Conservation (phyloP, 2,329 filamentous ascomycete species). For the Talaromyces funiculosus region DNA sequence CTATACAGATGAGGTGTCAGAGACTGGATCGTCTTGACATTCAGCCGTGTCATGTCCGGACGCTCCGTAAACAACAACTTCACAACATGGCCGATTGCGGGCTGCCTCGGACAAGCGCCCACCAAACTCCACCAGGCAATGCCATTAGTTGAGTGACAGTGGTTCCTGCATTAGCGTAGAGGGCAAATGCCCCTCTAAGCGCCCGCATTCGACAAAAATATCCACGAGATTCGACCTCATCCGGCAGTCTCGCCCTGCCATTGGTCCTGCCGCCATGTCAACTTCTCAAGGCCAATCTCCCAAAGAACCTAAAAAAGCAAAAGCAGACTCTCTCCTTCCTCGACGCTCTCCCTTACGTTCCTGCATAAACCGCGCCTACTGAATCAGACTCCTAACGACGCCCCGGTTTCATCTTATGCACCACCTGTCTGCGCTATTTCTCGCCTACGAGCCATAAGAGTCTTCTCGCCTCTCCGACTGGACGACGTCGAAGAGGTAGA, state of each 20-base stretch:
- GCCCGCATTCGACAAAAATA: slow-evolving; percentile 8
- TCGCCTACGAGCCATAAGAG: neutral
- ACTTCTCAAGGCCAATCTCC: neutral
- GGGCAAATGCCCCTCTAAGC: slow-evolving; percentile 6
- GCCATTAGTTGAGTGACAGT: neutral
- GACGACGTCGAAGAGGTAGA: neutral
- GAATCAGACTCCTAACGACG: slow-evolving; percentile 1
- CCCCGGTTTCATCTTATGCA: slow-evolving; percentile 5
- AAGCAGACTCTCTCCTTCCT: neutral
- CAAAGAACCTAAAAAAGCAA: neutral
- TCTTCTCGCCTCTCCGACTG: neutral
- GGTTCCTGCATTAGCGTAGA: slow-evolving; percentile 9
- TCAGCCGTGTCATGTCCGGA: neutral
- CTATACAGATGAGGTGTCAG: neutral
- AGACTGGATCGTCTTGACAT: neutral
- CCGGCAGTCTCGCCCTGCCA: neutral
- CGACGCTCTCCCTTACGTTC: neutral
- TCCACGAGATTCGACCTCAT: slow-evolving; percentile 2
- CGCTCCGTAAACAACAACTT: neutral
- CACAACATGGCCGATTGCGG: neutral
- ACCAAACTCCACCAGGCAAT: neutral
- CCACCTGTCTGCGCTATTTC: neutral
- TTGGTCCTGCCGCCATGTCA: neutral
- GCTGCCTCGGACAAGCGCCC: slow-evolving; percentile 8
- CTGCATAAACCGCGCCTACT: slow-evolving; percentile 5